A percentile compares a stretch with the other conserved stretches of the same genome.
Conservation (phyloP, 352 stramenopile species). For the Phytophthora melonis region DNA sequence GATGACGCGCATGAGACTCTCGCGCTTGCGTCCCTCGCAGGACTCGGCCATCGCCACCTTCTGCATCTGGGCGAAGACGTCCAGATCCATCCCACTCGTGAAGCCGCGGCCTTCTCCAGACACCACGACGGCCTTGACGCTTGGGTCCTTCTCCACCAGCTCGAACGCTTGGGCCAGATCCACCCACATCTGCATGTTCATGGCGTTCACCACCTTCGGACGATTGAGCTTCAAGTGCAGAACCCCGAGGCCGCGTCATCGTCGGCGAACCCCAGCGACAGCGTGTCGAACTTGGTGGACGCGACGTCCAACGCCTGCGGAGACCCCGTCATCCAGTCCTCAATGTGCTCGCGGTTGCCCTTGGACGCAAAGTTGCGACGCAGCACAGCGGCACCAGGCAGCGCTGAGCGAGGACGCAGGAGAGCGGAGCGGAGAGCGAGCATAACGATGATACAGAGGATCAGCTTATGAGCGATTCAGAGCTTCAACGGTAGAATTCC, state of each 20-base stretch:
- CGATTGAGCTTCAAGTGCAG: constrained; percentile 85
- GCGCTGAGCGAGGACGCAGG: constrained; percentile 14
- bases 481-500: constrained; percentile 18
- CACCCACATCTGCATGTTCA: constrained; percentile 93
- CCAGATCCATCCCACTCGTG: constrained; percentile 91
- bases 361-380: constrained; percentile 28
- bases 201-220: constrained; percentile 86
- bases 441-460: constrained; percentile 18
- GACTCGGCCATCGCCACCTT: constrained; percentile 61
- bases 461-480: constrained; percentile 7
- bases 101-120: constrained; percentile 84
- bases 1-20: constrained; percentile 83
- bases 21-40: constrained; percentile 86
- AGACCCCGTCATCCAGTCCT: constrained; percentile 63
- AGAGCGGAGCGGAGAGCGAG: constrained; percentile 14
- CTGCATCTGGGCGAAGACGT: constrained; percentile 86
- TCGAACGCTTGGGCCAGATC: constrained; percentile 80
- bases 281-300: constrained; percentile 62
- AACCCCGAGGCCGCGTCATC: constrained; percentile 58
- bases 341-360: constrained; percentile 61
- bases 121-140: constrained; percentile 80
- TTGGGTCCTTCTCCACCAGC: constrained; percentile 67
- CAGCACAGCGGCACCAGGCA: background rate
- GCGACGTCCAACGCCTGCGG: constrained; percentile 48
- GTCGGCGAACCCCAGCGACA: constrained; percentile 47